phyloP scores from a whole-genome alignment of 106 monocot species.

The Posidonia australis region DNA sequence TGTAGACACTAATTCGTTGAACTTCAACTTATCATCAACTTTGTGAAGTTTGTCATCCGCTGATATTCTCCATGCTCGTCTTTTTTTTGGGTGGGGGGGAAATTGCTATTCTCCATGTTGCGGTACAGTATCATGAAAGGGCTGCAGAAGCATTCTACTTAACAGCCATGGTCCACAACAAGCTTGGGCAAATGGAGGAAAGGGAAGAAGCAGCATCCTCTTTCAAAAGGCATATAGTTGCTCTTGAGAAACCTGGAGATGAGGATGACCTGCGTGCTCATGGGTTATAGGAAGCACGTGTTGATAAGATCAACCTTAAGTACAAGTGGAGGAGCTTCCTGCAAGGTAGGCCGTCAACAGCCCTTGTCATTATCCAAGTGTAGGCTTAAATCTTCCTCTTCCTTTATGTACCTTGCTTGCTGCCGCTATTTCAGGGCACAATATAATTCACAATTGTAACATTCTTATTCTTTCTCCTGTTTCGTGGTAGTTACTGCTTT shows the following conservation, averaged over 20 bases:
- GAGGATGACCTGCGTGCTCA: not conserved
- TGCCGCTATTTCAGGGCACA: too few species aligned
- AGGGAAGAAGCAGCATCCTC: slow-evolving; percentile 71
- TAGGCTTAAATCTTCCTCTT: too few species aligned
- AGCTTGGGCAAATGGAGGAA: slow-evolving; percentile 41
- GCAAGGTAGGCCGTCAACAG: too few species aligned
- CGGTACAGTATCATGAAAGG: slow-evolving; percentile 66
- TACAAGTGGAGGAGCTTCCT: too few species aligned
- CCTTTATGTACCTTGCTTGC: too few species aligned
- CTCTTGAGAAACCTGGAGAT: slow-evolving; percentile 16
- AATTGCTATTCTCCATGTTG: slow-evolving; percentile 2
- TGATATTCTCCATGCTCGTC: too few species aligned
- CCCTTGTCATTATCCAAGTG: too few species aligned
- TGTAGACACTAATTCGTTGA: not conserved
- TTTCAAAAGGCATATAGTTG: slow-evolving; percentile 47
- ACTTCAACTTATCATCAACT: not conserved
- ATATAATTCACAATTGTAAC: too few species aligned
- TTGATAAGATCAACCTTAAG: not conserved
- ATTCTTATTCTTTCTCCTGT: too few species aligned
- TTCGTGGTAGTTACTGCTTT: too few species aligned
- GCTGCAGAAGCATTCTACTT: slow-evolving; percentile 85
- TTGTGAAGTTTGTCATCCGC: not conserved
- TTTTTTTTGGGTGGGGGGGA: too few species aligned
- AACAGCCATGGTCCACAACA: slow-evolving; percentile 55
- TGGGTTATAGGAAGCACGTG: not conserved